Evolutionary conservation across 2,329 filamentous ascomycete genomes (phyloP).

Genomic region (Claviceps citrina): DNA sequence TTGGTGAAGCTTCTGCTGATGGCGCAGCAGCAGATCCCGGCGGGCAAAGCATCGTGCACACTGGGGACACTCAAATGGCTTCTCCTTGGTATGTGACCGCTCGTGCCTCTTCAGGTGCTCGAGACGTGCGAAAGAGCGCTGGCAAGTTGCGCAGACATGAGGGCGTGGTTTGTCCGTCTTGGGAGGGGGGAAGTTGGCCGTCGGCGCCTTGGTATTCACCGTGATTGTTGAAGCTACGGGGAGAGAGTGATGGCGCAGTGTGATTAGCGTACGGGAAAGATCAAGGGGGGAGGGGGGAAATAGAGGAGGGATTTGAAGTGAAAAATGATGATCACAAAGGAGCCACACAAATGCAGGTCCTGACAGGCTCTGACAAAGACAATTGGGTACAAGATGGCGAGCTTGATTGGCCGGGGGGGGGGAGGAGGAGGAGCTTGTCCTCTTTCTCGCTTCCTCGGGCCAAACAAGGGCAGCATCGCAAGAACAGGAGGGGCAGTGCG

Average conservation of each 20-base stretch:
- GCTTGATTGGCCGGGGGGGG: not conserved
- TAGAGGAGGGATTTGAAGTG: too few species aligned
- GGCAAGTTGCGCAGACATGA: slow-evolving; percentile 83
- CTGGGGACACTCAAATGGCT: slow-evolving; percentile 93
- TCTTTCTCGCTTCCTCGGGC: not conserved
- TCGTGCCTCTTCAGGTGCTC: slow-evolving; percentile 97
- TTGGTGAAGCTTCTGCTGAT: slow-evolving; percentile 97
- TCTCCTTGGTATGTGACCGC: slow-evolving; percentile 95
- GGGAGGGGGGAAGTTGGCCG: slow-evolving; percentile 52
- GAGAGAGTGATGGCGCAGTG: not conserved
- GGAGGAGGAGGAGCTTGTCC: not conserved
- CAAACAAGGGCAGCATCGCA: slow-evolving; percentile 7
- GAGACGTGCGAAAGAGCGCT: slow-evolving; percentile 80
- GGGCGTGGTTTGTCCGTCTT: slow-evolving; percentile 97
- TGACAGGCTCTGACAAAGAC: too few species aligned
- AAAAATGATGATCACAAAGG: too few species aligned
- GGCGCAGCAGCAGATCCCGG: slow-evolving; percentile 75
- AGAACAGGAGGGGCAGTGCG: slow-evolving; percentile 20
- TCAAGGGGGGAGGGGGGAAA: too few species aligned
- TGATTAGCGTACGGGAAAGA: slow-evolving; percentile 14
- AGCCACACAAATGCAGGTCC: too few species aligned
- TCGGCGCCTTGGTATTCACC: slow-evolving; percentile 30
- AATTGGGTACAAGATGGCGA: too few species aligned
- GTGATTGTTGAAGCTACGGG: slow-evolving; percentile 32
- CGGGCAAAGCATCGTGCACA: slow-evolving; percentile 90